Percentiles rank a stretch among this genome's conserved stretches.
These are phyloP conservation scores for Paraconiothyrium brasiliense DNA, from an alignment of 2,329 filamentous ascomycete species.

Conservation along the genomic window DNA sequence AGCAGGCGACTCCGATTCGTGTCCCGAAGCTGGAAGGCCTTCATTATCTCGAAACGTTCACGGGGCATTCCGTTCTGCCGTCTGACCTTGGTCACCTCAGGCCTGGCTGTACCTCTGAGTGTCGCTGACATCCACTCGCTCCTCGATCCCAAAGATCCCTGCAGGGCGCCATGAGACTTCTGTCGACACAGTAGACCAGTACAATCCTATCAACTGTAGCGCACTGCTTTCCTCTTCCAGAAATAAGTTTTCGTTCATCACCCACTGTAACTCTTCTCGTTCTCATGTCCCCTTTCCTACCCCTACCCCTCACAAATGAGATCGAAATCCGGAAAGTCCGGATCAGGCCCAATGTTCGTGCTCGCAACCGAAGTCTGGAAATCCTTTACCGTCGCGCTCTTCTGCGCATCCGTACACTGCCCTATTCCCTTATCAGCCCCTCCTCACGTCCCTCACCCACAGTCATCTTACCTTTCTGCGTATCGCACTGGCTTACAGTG, in stretches of 20 bases:
- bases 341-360: conserved; percentile 49
- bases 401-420: conserved; percentile 40
- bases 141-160: too few relatives aligned
- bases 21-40: too few relatives aligned
- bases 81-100: too few relatives aligned
- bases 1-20: too few relatives aligned
- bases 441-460: not conserved
- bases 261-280: not conserved
- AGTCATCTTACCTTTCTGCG: conserved; percentile 55
- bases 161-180: too few relatives aligned
- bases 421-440: conserved; percentile 26
- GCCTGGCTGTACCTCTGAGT: too few relatives aligned
- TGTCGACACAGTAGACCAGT: too few relatives aligned
- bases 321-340: conserved; percentile 50
- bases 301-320: conserved; percentile 42
- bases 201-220: too few relatives aligned
- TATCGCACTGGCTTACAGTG: conserved; percentile 61
- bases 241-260: not conserved
- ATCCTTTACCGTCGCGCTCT: conserved; percentile 37
- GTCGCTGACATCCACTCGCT: too few relatives aligned
- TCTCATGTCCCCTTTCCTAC: not conserved
- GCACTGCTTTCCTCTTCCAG: too few relatives aligned
- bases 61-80: too few relatives aligned
- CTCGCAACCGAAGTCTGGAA: conserved; percentile 37
- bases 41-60: too few relatives aligned